A percentile compares a stretch with the other conserved stretches of the same genome.
phyloP scores from a whole-genome alignment of 2,329 filamentous ascomycete genomes.

The Botrytis byssoidea region DNA sequence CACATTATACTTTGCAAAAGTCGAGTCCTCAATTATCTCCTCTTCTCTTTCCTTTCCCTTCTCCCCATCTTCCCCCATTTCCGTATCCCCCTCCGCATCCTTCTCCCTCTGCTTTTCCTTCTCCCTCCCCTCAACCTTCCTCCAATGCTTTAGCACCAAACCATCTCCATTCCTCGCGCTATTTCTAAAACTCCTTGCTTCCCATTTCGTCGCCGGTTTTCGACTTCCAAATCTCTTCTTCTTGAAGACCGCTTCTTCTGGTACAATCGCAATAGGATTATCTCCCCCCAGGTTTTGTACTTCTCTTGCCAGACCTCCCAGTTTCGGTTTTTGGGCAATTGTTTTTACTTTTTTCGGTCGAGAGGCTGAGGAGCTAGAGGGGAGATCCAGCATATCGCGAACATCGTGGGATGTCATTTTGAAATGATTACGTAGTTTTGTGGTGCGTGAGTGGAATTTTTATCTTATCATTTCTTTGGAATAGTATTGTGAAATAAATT shows the following conservation, averaged over 20 bases:
- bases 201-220: slow-evolving; percentile 62
- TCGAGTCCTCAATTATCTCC: slow-evolving; percentile 52
- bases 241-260: slow-evolving; percentile 58
- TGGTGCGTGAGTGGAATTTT: background rate
- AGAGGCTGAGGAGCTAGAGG: slow-evolving; percentile 53
- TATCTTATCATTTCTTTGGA: background rate
- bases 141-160: slow-evolving; percentile 78
- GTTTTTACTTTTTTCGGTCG: slow-evolving; percentile 76
- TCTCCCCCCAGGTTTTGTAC: slow-evolving; percentile 65
- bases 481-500: background rate
- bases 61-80: slow-evolving; percentile 43
- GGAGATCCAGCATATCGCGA: slow-evolving; percentile 83
- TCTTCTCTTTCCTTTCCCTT: slow-evolving; percentile 25
- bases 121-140: slow-evolving; percentile 54
- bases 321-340: slow-evolving; percentile 55
- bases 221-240: slow-evolving; percentile 54
- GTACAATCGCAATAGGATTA: slow-evolving; percentile 66
- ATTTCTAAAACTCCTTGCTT: slow-evolving; percentile 70
- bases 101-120: slow-evolving; percentile 45
- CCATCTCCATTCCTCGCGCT: slow-evolving; percentile 66
- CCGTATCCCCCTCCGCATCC: slow-evolving; percentile 41
- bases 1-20: slow-evolving; percentile 86
- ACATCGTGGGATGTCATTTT: slow-evolving; percentile 75
- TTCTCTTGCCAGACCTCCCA: slow-evolving; percentile 64
- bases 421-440: background rate